phyloP scores from a whole-genome alignment of 2,329 filamentous ascomycete genomes.

The Leptographium lundbergii region DNA sequence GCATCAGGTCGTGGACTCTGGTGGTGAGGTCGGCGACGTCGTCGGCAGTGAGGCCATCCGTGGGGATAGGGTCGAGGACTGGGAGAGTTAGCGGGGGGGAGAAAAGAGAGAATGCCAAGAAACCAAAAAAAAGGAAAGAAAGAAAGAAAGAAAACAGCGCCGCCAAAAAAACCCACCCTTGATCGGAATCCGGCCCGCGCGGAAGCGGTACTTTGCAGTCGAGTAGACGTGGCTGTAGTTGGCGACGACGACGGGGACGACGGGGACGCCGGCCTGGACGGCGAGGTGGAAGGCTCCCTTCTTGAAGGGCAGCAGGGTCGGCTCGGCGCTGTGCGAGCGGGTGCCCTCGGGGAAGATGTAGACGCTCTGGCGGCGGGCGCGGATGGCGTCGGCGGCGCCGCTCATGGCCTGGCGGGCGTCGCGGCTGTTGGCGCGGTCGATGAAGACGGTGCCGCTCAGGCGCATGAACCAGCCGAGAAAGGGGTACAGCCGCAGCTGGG shows the following conservation, averaged over 20 bases:
- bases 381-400: slow-evolving; percentile 71
- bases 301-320: slow-evolving; percentile 86
- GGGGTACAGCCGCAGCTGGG: slow-evolving; percentile 63
- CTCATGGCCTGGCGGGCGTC: slow-evolving; percentile 78
- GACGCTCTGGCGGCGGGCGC: slow-evolving; percentile 56
- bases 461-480: slow-evolving; percentile 93
- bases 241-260: slow-evolving; percentile 73
- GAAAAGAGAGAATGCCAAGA: not conserved
- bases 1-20: slow-evolving; percentile 62
- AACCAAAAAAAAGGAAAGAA: not conserved
- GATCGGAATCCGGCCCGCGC: slow-evolving; percentile 56
- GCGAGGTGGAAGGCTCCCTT: slow-evolving; percentile 97
- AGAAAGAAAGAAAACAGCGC: not conserved
- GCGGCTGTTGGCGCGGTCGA: slow-evolving; percentile 76
- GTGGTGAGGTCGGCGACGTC: slow-evolving; percentile 66
- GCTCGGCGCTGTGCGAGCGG: slow-evolving; percentile 72
- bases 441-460: slow-evolving; percentile 82
- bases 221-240: slow-evolving; percentile 67
- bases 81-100: not conserved
- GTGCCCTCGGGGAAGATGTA: slow-evolving; percentile 91
- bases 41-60: slow-evolving; percentile 54
- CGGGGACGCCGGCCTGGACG: slow-evolving; percentile 83
- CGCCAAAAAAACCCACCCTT: slow-evolving; percentile 47
- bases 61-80: slow-evolving; percentile 75
- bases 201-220: slow-evolving; percentile 51